These are phyloP conservation scores for Thelonectria discophora DNA, from an alignment of 2,329 filamentous ascomycete species.

Conservation along the genomic window DNA sequence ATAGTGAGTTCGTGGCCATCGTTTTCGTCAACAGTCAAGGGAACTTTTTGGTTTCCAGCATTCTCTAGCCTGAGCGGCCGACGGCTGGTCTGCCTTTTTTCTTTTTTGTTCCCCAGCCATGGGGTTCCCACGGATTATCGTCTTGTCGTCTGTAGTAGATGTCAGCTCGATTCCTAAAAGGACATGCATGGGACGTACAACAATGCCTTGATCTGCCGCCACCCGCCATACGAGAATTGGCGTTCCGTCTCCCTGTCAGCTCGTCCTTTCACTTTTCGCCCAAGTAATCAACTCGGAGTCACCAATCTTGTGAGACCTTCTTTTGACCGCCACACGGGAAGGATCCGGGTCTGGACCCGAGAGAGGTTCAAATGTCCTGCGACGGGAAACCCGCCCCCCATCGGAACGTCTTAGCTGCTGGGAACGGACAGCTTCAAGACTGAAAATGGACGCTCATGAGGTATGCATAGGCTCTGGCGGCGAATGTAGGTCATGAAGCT, in stretches of 20 bases:
- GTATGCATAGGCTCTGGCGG: slow-evolving; percentile 5
- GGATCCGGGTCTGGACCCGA: background rate
- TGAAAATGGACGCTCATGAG: slow-evolving; percentile 2
- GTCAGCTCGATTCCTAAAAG: background rate
- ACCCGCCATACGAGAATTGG: background rate
- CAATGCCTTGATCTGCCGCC: slow-evolving; percentile 1
- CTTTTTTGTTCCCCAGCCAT: background rate
- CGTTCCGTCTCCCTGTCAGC: background rate
- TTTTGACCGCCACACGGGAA: background rate
- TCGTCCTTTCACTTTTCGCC: slow-evolving; percentile 2
- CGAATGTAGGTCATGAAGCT: background rate
- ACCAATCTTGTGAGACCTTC: slow-evolving; percentile 2
- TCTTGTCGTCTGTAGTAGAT: background rate
- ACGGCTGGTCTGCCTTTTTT: background rate
- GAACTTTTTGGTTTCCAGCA: background rate
- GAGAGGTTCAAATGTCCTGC: background rate
- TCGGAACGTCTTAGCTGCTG: slow-evolving; percentile 8
- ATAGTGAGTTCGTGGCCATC: background rate
- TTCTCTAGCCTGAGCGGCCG: background rate
- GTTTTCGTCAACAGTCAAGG: background rate
- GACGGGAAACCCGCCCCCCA: background rate
- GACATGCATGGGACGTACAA: background rate
- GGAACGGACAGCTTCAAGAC: background rate
- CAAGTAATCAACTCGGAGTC: background rate
- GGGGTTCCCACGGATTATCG: background rate